Base-by-base conservation (phyloP, 129 eudicot species). In the Lactuca sativa region DNA sequence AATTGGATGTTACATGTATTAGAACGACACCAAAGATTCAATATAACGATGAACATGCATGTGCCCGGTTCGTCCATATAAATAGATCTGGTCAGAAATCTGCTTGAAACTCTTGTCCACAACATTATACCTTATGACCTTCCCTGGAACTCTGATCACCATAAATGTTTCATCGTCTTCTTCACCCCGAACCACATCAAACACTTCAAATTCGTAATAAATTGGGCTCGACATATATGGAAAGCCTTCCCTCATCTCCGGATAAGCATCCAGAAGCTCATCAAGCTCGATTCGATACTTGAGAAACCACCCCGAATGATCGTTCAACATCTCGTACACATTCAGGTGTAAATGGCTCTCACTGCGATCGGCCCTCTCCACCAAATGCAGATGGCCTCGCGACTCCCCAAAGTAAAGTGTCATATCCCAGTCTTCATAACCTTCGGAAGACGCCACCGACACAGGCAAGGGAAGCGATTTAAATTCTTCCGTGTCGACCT, bases 321-420 rank as follows among this genome's bases (percentile, higher is more conserved):
- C 69, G 13, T 31, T 75, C 47, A 10, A 32, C 80, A 75, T 67
- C 74, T 66, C 80, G 49, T 57, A 75, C 52, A 75, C 67, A 5
- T 56, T 30, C 34, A 74, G 6, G 16, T 43, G 43, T n/a, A 15
- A 57, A 21, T 11, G 9, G 6, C 18, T 36, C 21, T 21, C 37
- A 54, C 16, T 2, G 11, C 9, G 34, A 7, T n/a, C 62, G 11
- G 21, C 21, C 21, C 21, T 18, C 21, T 18, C 21, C 33, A 76
- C 65, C 34, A 71, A 21, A 72, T 81, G 82, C 71, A 81, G 49
- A 65, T 81, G 78, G 43, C 74, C 79, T 41, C 58, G 17, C 21
- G 21, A 18, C 21, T 18, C 21, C 21, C 21, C 21, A 18, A 18
- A 18, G 21, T 18, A 18, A 18, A 49, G 76, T 66, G 62, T 66